These are phyloP conservation scores for Leptographium radiaticola DNA, from an alignment of 2,329 filamentous ascomycete species.

Conservation along the genomic window DNA sequence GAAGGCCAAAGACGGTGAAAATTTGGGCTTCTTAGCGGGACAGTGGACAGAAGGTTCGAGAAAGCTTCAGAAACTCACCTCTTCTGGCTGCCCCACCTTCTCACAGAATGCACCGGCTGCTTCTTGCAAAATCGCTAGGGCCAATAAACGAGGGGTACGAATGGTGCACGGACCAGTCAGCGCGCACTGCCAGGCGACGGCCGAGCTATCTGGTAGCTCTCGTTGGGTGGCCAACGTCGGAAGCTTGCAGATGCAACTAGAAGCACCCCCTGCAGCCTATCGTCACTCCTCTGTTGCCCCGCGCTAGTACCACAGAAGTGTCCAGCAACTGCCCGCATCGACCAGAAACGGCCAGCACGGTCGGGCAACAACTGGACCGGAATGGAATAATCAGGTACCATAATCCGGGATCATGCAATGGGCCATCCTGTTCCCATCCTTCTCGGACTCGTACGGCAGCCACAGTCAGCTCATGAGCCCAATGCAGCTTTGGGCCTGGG, in stretches of 20 bases:
- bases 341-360: not conserved
- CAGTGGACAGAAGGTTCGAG: conserved; percentile 12
- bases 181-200: not conserved
- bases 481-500: not conserved
- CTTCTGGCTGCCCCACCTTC: conserved; percentile 6
- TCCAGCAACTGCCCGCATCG: not conserved
- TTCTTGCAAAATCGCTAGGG: not conserved
- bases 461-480: not conserved
- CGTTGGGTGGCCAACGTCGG: not conserved
- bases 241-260: not conserved
- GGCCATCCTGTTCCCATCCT: not conserved
- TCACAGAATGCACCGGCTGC: conserved; percentile 1
- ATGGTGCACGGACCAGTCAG: not conserved
- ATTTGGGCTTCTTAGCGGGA: conserved; percentile 10
- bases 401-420: not conserved
- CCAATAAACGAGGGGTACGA: not conserved
- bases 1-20: conserved; percentile 2
- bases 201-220: not conserved
- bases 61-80: conserved; percentile 9
- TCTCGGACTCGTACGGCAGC: not conserved
- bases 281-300: not conserved
- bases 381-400: not conserved
- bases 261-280: not conserved
- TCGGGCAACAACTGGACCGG: not conserved
- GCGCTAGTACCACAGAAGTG: not conserved